Percentiles rank a stretch among this genome's conserved stretches.
phyloP scores from a whole-genome alignment of 2,329 filamentous ascomycete species.

The Colletotrichum sidae region DNA sequence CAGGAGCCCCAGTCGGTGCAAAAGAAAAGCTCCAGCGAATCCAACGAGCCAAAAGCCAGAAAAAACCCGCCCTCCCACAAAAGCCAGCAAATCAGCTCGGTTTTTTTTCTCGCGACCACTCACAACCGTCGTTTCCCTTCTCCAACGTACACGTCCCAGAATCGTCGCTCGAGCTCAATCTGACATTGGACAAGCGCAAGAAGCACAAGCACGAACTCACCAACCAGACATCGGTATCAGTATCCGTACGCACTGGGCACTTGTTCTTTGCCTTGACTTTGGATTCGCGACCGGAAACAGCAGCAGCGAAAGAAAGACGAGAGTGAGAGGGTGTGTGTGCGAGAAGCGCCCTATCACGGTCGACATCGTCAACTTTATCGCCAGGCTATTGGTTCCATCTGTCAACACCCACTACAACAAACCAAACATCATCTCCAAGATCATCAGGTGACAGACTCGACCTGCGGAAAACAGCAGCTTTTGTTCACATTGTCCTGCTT shows the following conservation, averaged over 20 bases:
- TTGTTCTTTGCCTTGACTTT: conserved; percentile 26
- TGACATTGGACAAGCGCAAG: conserved; percentile 26
- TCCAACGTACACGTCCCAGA: conserved; percentile 40
- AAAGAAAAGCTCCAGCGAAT: conserved; percentile 34
- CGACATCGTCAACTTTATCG: conserved; percentile 53
- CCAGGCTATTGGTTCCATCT: conserved; percentile 57
- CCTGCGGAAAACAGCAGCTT: conserved; percentile 54
- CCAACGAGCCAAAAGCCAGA: conserved; percentile 37
- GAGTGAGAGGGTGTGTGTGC: no score
- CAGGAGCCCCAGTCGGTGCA: conserved; percentile 27
- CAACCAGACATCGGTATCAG: neutral
- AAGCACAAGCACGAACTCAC: no score
- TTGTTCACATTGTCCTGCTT: conserved; percentile 8
- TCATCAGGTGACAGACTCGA: conserved; percentile 64
- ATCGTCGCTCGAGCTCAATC: conserved; percentile 24
- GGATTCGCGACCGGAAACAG: conserved; percentile 46
- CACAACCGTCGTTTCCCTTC: conserved; percentile 42
- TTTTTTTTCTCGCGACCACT: conserved; percentile 41
- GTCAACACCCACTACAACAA: conserved; percentile 39
- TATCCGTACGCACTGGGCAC: conserved; percentile 21
- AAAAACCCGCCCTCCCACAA: conserved; percentile 39
- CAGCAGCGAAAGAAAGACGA: conserved; percentile 40
- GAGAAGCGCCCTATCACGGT: conserved; percentile 62
- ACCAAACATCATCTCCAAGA: conserved; percentile 13
- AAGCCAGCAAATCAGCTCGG: conserved; percentile 38